Evolutionary conservation across 2,329 filamentous ascomycete genomes (phyloP).

Genomic region (Onygenales sp.): DNA sequence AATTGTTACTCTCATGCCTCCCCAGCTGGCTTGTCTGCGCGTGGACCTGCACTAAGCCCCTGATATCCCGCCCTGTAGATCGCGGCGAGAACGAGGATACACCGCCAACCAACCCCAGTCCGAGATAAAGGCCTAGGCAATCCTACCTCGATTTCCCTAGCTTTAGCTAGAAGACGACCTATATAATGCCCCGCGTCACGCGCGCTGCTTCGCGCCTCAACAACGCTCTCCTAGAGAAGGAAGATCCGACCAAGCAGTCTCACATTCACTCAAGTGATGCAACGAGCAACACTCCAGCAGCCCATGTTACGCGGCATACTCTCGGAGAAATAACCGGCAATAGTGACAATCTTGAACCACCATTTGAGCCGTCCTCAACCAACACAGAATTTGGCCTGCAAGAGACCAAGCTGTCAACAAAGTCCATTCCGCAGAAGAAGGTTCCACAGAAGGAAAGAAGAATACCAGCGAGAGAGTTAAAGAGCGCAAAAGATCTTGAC

Average conservation of each 20-base stretch:
- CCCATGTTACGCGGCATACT: neutral
- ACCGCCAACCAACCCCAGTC: neutral
- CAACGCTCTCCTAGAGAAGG: neutral
- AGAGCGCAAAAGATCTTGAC: neutral
- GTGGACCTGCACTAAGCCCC: too few species aligned
- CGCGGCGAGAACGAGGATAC: neutral
- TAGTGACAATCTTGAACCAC: neutral
- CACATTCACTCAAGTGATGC: neutral
- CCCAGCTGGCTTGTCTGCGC: too few species aligned
- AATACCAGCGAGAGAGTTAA: neutral
- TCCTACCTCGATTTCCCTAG: neutral
- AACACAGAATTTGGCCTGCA: too few species aligned
- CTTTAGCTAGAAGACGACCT: neutral
- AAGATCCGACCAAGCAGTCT: neutral
- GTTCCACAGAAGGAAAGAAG: neutral
- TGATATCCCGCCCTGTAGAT: neutral
- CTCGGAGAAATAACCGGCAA: neutral
- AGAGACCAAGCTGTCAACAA: neutral
- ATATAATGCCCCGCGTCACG: slow-evolving; percentile 12
- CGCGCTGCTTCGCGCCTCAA: slow-evolving; percentile 13
- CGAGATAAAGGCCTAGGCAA: neutral
- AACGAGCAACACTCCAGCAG: neutral
- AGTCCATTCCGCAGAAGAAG: neutral
- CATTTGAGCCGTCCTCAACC: neutral
- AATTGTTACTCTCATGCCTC: too few species aligned